phyloP scores from a whole-genome alignment of 805 yeast species.

The Saccharomyces paradoxus region DNA sequence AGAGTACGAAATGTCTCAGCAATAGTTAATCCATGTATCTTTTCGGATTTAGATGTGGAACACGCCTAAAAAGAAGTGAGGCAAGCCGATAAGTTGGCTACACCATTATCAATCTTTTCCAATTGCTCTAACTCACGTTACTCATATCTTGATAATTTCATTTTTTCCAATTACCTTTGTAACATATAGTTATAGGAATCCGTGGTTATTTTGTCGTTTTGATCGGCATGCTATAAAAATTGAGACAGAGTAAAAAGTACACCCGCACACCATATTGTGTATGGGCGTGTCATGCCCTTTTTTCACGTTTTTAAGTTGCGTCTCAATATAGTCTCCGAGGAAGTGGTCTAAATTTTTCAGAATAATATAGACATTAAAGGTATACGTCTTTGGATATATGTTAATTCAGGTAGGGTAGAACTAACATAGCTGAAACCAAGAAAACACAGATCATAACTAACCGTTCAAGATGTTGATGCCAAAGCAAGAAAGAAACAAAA shows the following conservation, averaged over 20 bases:
- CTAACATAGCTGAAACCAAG: not conserved
- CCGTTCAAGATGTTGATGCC: slow-evolving; percentile 87
- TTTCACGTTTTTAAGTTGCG: not conserved
- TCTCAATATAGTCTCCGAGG: not conserved
- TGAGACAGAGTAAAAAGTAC: not conserved
- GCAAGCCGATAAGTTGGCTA: not conserved
- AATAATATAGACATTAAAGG: not conserved
- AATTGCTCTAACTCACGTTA: not conserved
- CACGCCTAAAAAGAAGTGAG: not conserved
- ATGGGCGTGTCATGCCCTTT: not conserved
- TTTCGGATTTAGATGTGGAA: no score
- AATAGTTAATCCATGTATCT: no score
- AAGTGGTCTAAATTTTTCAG: not conserved
- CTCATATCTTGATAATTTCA: not conserved
- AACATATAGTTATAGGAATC: not conserved
- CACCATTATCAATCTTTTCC: not conserved
- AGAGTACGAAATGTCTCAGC: not conserved
- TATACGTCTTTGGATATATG: not conserved
- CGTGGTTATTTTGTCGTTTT: not conserved
- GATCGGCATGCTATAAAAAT: not conserved
- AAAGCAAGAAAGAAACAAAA: slow-evolving; percentile 98
- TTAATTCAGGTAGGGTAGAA: not conserved
- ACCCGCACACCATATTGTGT: not conserved
- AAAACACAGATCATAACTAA: slow-evolving; percentile 8
- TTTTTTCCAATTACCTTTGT: not conserved